A percentile compares a stretch with the other conserved stretches of the same genome.
phyloP scores from a whole-genome alignment of 306 rosid genomes.

The Echinosophora koreensis region DNA sequence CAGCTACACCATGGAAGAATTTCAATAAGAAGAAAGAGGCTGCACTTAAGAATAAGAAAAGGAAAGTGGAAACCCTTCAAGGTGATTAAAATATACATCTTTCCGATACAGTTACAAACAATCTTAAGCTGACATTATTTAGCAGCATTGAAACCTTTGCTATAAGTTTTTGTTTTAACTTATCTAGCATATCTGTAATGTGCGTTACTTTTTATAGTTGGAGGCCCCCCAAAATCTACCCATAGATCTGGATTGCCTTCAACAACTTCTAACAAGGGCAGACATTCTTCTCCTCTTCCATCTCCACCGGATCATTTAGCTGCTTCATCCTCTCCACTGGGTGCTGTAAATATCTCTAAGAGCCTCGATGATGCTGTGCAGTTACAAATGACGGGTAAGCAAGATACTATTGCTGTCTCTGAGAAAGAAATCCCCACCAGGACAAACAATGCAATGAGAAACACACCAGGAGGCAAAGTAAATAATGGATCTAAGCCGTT shows the following conservation, averaged over 20 bases:
- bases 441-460: constrained; percentile 54
- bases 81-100: constrained; percentile 62
- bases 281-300: constrained; percentile 75
- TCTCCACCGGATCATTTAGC: constrained; percentile 77
- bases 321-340: constrained; percentile 71
- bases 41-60: constrained; percentile 80
- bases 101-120: constrained; percentile 26
- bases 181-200: constrained; percentile 35
- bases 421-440: constrained; percentile 68
- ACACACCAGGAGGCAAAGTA: constrained; percentile 68
- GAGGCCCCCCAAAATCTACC: constrained; percentile 69
- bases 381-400: constrained; percentile 62
- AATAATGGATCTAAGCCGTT: constrained; percentile 62
- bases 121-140: constrained; percentile 29
- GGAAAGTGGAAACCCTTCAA: constrained; percentile 77
- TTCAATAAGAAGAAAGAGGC: constrained; percentile 80
- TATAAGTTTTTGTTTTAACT: constrained; percentile 33
- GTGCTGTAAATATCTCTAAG: constrained; percentile 65
- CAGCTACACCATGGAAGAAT: constrained; percentile 82
- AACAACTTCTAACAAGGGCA: constrained; percentile 65
- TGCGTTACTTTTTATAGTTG: constrained; percentile 52
- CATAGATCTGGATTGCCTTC: constrained; percentile 67
- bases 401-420: constrained; percentile 56
- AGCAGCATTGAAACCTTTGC: constrained; percentile 29
- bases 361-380: constrained; percentile 67